These are phyloP conservation scores for Lecanicillium sp. DNA, from an alignment of 2,329 filamentous ascomycete species.

Conservation along the genomic window DNA sequence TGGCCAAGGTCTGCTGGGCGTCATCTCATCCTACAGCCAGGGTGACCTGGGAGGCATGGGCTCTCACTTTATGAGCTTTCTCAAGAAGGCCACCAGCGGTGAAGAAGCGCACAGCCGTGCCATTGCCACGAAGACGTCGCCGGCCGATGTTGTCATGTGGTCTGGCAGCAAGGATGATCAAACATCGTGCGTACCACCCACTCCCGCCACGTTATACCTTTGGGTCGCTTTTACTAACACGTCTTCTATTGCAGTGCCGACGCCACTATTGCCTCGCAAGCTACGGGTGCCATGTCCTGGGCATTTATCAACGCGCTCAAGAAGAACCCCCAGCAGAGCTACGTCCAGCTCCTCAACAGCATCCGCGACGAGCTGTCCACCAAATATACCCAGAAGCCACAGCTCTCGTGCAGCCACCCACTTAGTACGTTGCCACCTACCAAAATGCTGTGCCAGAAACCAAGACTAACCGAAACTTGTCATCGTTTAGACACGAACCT, in stretches of 20 bases:
- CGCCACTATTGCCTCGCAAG: constrained; percentile 81
- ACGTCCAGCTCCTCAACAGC: constrained; percentile 91
- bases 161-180: constrained; percentile 95
- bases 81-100: constrained; percentile 82
- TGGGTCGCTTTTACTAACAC: constrained; percentile 23
- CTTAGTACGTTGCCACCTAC: constrained; percentile 58
- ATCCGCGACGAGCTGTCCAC: constrained; percentile 85
- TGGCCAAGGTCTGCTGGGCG: constrained; percentile 54
- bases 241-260: constrained; percentile 58
- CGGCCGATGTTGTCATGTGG: constrained; percentile 96
- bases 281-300: constrained; percentile 97
- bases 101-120: constrained; percentile 76
- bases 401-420: constrained; percentile 94
- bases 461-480: constrained; percentile 15
- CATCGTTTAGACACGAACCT: constrained; percentile 49
- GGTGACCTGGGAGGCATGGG: constrained; percentile 81
- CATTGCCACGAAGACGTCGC: constrained; percentile 81
- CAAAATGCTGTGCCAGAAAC: constrained; percentile 9
- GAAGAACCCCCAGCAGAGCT: constrained; percentile 97
- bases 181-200: constrained; percentile 61
- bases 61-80: constrained; percentile 69
- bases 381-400: constrained; percentile 91
- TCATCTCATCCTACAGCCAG: constrained; percentile 49
- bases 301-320: constrained; percentile 89
- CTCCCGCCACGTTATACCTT: constrained; percentile 11